Evolutionary conservation across 257 asterid species (phyloP), one percentile per base, ranked within the genome.

Genomic region (Marsdenia floribunda): DNA sequence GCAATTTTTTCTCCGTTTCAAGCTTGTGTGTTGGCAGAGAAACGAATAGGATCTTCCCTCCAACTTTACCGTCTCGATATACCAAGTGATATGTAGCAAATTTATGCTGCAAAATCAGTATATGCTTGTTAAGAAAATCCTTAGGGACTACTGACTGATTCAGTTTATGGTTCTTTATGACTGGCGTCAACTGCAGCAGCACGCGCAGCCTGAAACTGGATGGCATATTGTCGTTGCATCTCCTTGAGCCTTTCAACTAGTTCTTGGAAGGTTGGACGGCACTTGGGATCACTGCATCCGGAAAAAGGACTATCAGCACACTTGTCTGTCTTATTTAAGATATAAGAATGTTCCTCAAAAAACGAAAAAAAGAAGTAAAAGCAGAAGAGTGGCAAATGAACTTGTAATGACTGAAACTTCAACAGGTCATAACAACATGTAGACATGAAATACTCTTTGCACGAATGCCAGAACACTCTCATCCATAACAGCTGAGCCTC

Each of bases 231-330:
- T 75, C 64, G 88, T 77, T 87, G 94, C 79, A 94, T 53, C 54
- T 90, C 95, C 82, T 83, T 89, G 14, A 94, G 90, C 85, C 76
- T 90, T 73, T 87, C 98, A 49, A 92, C 83, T 54, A 94, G 77
- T 80, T 94, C 98, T 76, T 82, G 89, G 86, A 90, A 90, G 13
- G 92, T 77, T 58, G 98, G 97, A 13, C 97, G 97, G 61, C 71
- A 10, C 40, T 70, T 88, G 40, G 97, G 95, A 72, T 94, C 96
- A 38, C 98, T 94, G 84, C 55, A 80, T 71, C 76, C 42, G 57
- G 77, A 15, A 54, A 47, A 70, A 35, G 44, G 12, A 65, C 13
- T 42, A 66, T 26, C 24, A n/a, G 58, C 49, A 53, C 46, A 71
- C 6, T 11, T n/a, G 22, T 2, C 5, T 24, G 22, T 2, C 5